Evolutionary conservation across 371 early-diverging fungal species (phyloP), one percentile per base, ranked within the genome.

Genomic region (Actinomortierella wolfii): DNA sequence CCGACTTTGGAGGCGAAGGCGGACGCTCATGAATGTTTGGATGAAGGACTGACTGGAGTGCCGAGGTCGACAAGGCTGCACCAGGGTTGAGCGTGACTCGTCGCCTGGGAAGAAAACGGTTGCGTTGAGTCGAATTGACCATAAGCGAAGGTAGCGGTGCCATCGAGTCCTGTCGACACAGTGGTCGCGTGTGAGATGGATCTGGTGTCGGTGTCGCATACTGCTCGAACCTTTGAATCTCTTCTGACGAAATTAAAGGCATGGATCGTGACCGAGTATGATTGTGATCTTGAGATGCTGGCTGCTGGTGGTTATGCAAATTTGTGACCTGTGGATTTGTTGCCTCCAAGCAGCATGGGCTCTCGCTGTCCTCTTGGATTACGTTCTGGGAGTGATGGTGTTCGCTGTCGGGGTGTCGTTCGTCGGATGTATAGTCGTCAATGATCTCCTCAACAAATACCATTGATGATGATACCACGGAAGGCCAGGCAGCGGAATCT

Each of bases 241-340:
- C 41, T 29, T 39, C 11, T 34, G 34, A 34, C 34, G 34, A 34
- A 13, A 56, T 46, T 49, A 56, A 48, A 17, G 60, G 45, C 56
- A 59, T 59, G 1, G 69, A 63, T 21, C 60, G 56, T 24, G 59
- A 55, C 18, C 50, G 59, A 11, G 51, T 48, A 25, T 53, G 56
- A 13, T 51, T 51, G 24, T 53, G 47, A 43, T n/a, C 28, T 23
- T 24, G 34, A 45, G 52, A 14, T n/a, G 9, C 26, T 8, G 42
- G 26, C 8, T 18, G 50, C 15, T 15, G 29, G 18, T 50, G 34
- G 2, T 23, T 29, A 44, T 42, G 50, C 14, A 9, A n/a, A n/a
- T n/a, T n/a, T n/a, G n/a, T n/a, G n/a, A n/a, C n/a, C n/a, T n/a
- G n/a, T n/a, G n/a, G n/a, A n/a, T n/a, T n/a, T n/a, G n/a, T n/a